A percentile compares a stretch with the other conserved stretches of the same genome.
Evolutionary conservation across 2,329 filamentous ascomycete genomes (phyloP).

Genomic region (Beauveria sp.): DNA sequence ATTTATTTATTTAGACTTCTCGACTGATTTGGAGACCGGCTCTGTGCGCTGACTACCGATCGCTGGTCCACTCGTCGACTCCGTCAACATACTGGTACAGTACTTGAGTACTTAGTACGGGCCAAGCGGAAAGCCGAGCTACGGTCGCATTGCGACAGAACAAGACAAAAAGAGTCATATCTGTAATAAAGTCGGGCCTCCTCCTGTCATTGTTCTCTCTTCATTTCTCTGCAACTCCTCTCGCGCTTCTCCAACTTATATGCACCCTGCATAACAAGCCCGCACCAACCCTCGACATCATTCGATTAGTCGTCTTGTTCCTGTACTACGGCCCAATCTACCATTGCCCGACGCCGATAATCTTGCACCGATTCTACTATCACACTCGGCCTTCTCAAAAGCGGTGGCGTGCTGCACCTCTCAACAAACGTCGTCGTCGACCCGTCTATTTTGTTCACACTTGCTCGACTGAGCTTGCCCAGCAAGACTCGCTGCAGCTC

Average conservation of each 20-base stretch:
- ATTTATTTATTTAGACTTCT: neutral
- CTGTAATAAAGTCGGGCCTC: constrained; percentile 3
- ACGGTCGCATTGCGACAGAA: constrained; percentile 1
- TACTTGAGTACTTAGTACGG: neutral
- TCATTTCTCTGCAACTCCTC: neutral
- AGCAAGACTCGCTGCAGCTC: neutral
- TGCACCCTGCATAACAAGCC: constrained; percentile 1
- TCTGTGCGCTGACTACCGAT: constrained; percentile 9
- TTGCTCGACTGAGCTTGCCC: neutral
- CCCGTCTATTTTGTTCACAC: neutral
- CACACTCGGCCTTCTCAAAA: neutral
- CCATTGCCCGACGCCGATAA: constrained; percentile 5
- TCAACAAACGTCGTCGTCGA: neutral
- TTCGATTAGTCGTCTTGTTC: neutral
- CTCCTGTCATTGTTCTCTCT: neutral
- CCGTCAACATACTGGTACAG: neutral
- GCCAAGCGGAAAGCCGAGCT: constrained; percentile 10
- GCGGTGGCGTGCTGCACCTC: constrained; percentile 1
- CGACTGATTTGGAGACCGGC: neutral
- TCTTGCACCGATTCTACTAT: neutral
- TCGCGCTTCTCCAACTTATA: neutral
- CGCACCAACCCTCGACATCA: neutral
- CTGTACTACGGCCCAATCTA: constrained; percentile 10
- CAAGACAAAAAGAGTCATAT: constrained; percentile 8
- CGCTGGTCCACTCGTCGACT: neutral